phyloP scores from a whole-genome alignment of 106 monocot species.

The Ottelia alismoides region DNA sequence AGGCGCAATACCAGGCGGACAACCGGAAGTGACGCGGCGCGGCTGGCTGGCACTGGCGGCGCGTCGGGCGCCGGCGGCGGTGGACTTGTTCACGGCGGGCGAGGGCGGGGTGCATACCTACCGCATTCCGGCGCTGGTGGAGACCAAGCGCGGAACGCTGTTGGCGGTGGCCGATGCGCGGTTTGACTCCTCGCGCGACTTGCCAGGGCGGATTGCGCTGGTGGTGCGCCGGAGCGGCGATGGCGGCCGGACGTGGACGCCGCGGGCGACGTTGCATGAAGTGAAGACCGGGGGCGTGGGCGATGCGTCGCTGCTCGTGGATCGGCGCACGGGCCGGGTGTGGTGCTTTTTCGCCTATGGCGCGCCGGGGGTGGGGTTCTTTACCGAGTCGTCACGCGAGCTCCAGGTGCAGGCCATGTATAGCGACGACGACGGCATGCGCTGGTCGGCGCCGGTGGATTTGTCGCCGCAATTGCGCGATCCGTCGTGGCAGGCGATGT shows the following conservation, averaged over 20 bases:
- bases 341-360: background rate
- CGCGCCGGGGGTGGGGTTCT: background rate
- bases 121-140: background rate
- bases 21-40: too few relatives aligned
- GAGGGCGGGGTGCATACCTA: background rate
- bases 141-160: background rate
- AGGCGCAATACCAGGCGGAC: too few relatives aligned
- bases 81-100: background rate
- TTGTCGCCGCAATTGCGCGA: background rate
- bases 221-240: background rate
- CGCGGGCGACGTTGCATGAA: background rate
- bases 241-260: background rate
- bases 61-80: too few relatives aligned
- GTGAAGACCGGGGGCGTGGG: background rate
- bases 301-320: background rate
- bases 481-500: background rate
- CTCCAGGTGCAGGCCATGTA: background rate
- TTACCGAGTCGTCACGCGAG: background rate
- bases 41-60: too few relatives aligned
- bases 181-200: background rate
- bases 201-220: background rate
- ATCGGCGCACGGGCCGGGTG: background rate
- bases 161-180: background rate
- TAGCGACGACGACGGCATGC: background rate
- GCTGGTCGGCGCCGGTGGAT: background rate